Evolutionary conservation across 1,139 yeast species (phyloP), one percentile per base, ranked within the genome.

Genomic region (Spathaspora sp.): DNA sequence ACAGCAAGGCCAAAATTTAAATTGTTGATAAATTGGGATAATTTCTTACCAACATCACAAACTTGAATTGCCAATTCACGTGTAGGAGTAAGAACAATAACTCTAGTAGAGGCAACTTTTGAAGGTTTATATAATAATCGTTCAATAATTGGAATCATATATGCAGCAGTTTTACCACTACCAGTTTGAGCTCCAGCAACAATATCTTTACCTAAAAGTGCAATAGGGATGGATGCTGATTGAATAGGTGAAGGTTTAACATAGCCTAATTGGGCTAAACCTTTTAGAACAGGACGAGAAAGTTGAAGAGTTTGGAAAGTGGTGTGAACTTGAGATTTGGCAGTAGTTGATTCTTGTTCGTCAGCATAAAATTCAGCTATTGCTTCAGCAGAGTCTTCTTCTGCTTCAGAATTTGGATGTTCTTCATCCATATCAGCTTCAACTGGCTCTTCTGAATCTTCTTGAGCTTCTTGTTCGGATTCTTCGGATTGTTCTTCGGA

Each of bases 111-210:
- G 2, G 97, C 85, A 8, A 86, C 72, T 58, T 87, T 88, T 44
- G 89, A 77, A 8, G 98, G 97, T 57, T 95, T 87, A 67, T 86
- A 93, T 29, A 93, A 70, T 41, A 93, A 74, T 72, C 99, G 83
- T 69, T 95, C 99, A 50, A 95, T 81, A 37, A 93, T 89, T 15
- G 99, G 99, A 47, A 93, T 87, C 85, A 93, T 84, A 61, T 89
- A 93, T 2, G 99, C 99, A 5, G 98, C 99, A 16, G 99, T 95
- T 65, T 93, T 93, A 80, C 99, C 99, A 31, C 98, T 90, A 72
- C 99, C 99, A 3, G 99, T 93, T 24, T 89, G 96, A 33, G 99
- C 99, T 72, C 98, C 98, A n/a, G 99, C 99, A 56, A 93, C 97
- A 45, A 93, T 82, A 65, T 89, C 97, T 61, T 89, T 91, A 56